Conservation (phyloP, 192 early-diverging fungal genomes). For the Coemansia sp. region DNA sequence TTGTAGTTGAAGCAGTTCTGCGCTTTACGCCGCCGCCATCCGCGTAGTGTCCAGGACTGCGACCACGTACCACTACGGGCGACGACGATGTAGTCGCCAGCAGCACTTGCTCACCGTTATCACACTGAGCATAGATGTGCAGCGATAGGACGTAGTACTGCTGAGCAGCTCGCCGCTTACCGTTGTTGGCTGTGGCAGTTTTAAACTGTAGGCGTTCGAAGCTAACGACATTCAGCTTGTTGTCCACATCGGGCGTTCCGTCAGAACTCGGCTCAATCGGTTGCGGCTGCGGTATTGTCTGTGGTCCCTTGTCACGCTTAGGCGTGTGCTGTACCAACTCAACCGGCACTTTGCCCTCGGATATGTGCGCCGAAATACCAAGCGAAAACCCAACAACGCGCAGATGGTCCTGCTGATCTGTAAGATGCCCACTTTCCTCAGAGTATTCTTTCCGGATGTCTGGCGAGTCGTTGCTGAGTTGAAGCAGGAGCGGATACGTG, state of each 20-base stretch:
- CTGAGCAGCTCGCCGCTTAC: conserved; percentile 88
- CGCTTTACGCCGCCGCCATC: conserved; percentile 33
- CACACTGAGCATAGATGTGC: conserved; percentile 73
- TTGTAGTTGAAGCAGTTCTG: not conserved
- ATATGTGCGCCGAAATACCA: conserved; percentile 72
- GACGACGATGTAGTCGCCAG: conserved; percentile 74
- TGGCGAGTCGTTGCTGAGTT: conserved; percentile 16
- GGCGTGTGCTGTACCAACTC: conserved; percentile 86
- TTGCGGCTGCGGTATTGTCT: conserved; percentile 64
- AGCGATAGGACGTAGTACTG: conserved; percentile 89
- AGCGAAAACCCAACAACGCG: conserved; percentile 66
- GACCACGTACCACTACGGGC: conserved; percentile 87
- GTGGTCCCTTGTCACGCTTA: conserved; percentile 93
- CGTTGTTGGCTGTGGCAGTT: conserved; percentile 93
- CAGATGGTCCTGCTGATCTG: too few relatives aligned
- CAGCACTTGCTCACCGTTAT: conserved; percentile 53
- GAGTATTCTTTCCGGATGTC: conserved; percentile 27
- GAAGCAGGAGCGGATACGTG: not conserved
- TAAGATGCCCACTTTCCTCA: too few relatives aligned
- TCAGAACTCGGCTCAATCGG: conserved; percentile 52
- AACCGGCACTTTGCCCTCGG: conserved; percentile 69
- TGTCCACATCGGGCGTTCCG: conserved; percentile 34
- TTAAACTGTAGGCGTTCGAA: conserved; percentile 98
- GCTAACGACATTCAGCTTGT: conserved; percentile 59
- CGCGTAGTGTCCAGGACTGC: conserved; percentile 91